Base-by-base conservation (phyloP, 2,329 filamentous ascomycete species). In the Emericellopsis atlantica region DNA sequence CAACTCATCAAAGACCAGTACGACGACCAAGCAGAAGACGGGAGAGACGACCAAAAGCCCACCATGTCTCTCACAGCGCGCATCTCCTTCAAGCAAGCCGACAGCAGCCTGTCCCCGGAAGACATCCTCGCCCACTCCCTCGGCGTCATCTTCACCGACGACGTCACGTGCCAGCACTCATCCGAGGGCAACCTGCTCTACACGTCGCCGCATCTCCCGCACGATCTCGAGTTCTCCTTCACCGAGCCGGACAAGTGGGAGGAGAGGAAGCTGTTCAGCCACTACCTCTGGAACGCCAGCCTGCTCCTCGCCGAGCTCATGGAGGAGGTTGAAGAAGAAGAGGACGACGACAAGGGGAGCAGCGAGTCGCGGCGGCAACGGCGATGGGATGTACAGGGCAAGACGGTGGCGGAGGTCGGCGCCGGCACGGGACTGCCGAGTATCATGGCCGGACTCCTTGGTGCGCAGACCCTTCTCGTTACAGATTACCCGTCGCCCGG, bases 241-340 rank as follows among this genome's bases (percentile, higher is more conserved):
- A 57, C 65, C 18, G 64, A 74, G 49, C 76, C 61, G 11, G 54
- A 61, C 26, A 62, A 57, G 26, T 74, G 79, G 41, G 59, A 67
- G 24, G 72, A 77, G 49, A 61, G 79, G 39, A 56, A 59, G 16
- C 67, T 85, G 36, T 86, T 84, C 54, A 76, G 77, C 45, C 81
- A 87, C 54, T 84, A 80, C 55, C 59, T 86, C 22, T 87, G 81
- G 81, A 87, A 87, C 58, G 68, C 80, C 6, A 69, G 65, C 15
- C 55, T 79, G 37, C 56, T 73, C 46, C 61, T 76, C 2, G 72
- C 70, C 8, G 73, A 76, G 56, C 59, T 75, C 23, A 59, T 77
- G 42, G 74, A 78, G 54, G 63, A 64, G 7, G 68, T 6, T 24
- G 21, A 5, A 21, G 11, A 44, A 37, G 15, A 33, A 45, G 43